Percentiles rank a stretch among this genome's conserved stretches.
phyloP scores from a whole-genome alignment of 139 green algal genomes.

The Picochlorum costavermella region DNA sequence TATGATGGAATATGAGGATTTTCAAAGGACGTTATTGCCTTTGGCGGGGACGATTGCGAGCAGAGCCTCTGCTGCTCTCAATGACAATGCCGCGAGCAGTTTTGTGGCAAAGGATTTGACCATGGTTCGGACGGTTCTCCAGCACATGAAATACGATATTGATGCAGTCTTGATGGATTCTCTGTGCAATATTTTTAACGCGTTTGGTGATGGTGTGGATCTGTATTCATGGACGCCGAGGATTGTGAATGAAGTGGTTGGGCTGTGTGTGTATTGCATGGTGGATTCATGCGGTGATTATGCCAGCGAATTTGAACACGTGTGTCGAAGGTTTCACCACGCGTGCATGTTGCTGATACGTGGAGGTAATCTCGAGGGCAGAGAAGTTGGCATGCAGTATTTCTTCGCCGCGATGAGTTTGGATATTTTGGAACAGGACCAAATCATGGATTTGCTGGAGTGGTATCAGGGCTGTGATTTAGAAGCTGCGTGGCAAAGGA shows the following conservation, averaged over 20 bases:
- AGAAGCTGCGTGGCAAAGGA: too few relatives aligned
- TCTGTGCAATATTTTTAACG: not conserved
- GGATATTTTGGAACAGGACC: not conserved
- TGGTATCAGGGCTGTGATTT: not conserved
- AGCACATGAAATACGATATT: not conserved
- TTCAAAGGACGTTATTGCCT: not conserved
- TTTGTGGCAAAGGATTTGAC: conserved; percentile 8
- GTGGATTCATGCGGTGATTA: not conserved
- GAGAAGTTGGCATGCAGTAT: not conserved
- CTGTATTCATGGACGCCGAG: too few relatives aligned
- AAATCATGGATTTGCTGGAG: not conserved
- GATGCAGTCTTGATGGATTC: not conserved
- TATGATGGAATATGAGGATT: not conserved
- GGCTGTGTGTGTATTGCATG: not conserved
- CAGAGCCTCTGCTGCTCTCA: not conserved
- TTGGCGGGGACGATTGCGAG: not conserved
- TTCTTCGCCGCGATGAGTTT: not conserved
- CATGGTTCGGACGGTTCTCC: not conserved
- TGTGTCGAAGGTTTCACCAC: not conserved
- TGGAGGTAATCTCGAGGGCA: not conserved
- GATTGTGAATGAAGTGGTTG: too few relatives aligned
- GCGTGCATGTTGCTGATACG: not conserved
- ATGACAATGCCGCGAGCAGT: not conserved
- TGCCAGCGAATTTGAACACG: not conserved
- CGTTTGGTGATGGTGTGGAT: not conserved